Conservation (phyloP, 352 stramenopile species). For the Globisporangium canariense region DNA sequence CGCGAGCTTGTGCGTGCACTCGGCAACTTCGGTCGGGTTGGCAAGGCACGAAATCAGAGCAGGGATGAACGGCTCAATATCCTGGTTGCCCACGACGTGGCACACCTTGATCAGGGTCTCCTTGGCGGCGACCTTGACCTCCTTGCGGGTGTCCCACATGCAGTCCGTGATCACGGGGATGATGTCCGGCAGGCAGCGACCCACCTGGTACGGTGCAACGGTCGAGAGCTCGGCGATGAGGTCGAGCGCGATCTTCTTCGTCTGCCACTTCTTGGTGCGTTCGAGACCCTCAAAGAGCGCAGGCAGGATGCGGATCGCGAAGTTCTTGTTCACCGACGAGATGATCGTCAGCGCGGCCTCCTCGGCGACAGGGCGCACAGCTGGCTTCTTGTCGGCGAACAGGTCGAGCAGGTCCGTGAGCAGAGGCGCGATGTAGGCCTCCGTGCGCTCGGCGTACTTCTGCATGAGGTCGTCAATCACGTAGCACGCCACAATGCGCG, state of each 20-base stretch:
- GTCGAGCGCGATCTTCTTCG: slow-evolving; percentile 95
- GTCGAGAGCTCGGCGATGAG: slow-evolving; percentile 91
- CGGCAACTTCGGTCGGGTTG: slow-evolving; percentile 95
- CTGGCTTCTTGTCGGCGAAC: slow-evolving; percentile 83
- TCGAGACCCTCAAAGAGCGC: slow-evolving; percentile 90
- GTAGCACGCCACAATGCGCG: slow-evolving; percentile 68
- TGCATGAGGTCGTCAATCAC: slow-evolving; percentile 84
- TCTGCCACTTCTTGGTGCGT: slow-evolving; percentile 94
- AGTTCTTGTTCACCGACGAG: slow-evolving; percentile 85
- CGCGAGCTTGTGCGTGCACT: slow-evolving; percentile 98
- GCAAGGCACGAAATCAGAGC: slow-evolving; percentile 96
- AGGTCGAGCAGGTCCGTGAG: slow-evolving; percentile 70
- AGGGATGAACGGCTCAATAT: slow-evolving; percentile 99
- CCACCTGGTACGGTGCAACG: slow-evolving; percentile 93
- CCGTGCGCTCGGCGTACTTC: slow-evolving; percentile 78
- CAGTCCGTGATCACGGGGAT: slow-evolving; percentile 97
- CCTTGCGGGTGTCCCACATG: slow-evolving; percentile 99
- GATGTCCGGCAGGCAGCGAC: slow-evolving; percentile 94
- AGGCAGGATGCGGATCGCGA: slow-evolving; percentile 82
- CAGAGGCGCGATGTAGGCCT: slow-evolving; percentile 74
- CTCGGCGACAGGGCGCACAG: slow-evolving; percentile 59
- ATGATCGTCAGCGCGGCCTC: slow-evolving; percentile 82
- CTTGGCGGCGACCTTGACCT: slow-evolving; percentile 95
- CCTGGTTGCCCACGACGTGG: slow-evolving; percentile 97
- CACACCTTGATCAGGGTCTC: slow-evolving; percentile 94